Percentiles rank a stretch among this genome's conserved stretches.
These are phyloP conservation scores for Xylogone sp. DNA, from an alignment of 2,329 filamentous ascomycete genomes.

Conservation along the genomic window DNA sequence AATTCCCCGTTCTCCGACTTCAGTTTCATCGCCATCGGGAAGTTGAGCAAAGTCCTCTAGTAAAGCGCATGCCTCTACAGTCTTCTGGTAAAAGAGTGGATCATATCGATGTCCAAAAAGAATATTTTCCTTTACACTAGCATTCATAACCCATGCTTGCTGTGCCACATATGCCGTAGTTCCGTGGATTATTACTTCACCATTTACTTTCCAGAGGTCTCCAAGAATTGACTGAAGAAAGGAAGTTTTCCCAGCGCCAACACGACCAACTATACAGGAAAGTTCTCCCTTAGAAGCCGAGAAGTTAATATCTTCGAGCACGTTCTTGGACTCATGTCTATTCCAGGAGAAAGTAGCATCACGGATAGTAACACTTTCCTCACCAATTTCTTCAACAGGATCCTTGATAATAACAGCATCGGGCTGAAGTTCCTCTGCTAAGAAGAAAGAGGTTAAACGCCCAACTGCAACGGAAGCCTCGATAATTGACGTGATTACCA, in stretches of 20 bases:
- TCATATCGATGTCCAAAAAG: constrained; percentile 95
- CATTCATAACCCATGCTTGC: constrained; percentile 95
- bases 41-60: constrained; percentile 87
- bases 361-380: constrained; percentile 79
- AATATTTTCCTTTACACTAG: constrained; percentile 95
- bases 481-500: constrained; percentile 96
- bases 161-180: constrained; percentile 89
- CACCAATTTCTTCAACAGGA: constrained; percentile 70
- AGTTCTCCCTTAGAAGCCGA: constrained; percentile 89
- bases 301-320: constrained; percentile 81
- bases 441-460: constrained; percentile 80
- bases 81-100: constrained; percentile 89
- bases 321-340: constrained; percentile 67
- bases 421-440: constrained; percentile 82
- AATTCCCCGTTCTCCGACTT: constrained; percentile 95
- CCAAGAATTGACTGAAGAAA: constrained; percentile 84
- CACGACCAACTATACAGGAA: constrained; percentile 86
- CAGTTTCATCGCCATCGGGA: constrained; percentile 92
- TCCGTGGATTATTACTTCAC: constrained; percentile 78
- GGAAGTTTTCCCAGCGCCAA: constrained; percentile 94
- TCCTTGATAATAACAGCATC: constrained; percentile 73
- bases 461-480: constrained; percentile 91
- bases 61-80: constrained; percentile 86
- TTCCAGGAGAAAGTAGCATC: constrained; percentile 96
- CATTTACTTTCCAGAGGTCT: constrained; percentile 85